Evolutionary conservation across 2,329 filamentous ascomycete genomes (phyloP).

Genomic region (Cryphonectria carpinicola): DNA sequence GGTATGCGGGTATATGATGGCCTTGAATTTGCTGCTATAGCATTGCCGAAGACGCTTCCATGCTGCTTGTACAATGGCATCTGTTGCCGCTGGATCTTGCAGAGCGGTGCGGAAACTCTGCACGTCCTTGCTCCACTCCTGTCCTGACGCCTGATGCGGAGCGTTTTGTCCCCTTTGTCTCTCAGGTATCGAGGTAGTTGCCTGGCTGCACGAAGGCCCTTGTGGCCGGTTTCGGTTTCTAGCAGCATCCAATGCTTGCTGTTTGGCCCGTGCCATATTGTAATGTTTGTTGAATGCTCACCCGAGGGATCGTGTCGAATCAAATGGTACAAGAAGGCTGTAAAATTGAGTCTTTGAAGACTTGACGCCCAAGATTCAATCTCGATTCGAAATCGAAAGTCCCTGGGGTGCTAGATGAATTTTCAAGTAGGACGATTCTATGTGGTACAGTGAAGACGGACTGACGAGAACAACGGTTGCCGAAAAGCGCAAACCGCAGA

Average conservation of each 20-base stretch:
- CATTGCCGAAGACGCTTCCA: constrained; percentile 7
- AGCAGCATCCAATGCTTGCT: neutral
- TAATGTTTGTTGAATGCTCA: neutral
- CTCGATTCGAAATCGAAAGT: no score
- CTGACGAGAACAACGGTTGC: neutral
- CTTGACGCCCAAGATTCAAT: neutral
- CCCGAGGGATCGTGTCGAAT: neutral
- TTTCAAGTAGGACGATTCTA: neutral
- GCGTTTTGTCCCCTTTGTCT: neutral
- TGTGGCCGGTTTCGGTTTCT: neutral
- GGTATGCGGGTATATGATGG: constrained; percentile 4
- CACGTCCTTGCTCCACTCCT: neutral
- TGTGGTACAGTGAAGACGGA: neutral
- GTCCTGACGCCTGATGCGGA: neutral
- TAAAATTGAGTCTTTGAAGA: neutral
- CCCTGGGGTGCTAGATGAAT: neutral
- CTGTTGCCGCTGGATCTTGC: neutral
- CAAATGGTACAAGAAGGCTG: neutral
- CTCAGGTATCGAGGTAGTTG: neutral
- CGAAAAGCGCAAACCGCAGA: neutral
- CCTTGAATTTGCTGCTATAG: constrained; percentile 18
- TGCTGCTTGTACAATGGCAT: neutral
- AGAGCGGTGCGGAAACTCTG: neutral
- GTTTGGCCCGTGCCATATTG: neutral
- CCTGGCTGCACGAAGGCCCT: neutral